Conservation (phyloP, 73 alveolate genomes). For the Blepharisma japonicum region DNA sequence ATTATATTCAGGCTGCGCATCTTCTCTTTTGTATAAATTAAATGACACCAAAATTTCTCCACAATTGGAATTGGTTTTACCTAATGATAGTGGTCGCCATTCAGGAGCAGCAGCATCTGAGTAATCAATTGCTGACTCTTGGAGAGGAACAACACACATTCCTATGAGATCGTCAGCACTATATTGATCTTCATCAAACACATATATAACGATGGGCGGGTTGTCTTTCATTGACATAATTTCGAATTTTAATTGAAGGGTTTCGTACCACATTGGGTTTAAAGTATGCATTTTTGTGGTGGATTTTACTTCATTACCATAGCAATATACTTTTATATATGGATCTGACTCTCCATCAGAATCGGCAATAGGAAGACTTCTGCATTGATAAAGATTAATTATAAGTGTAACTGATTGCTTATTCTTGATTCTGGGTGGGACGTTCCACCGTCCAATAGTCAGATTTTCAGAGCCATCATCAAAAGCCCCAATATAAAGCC, state of each 20-base stretch:
- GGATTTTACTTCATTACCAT: slow-evolving; percentile 34
- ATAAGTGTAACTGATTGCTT: slow-evolving; percentile 33
- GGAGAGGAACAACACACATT: slow-evolving; percentile 52
- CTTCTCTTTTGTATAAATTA: slow-evolving; percentile 60
- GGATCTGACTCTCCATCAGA: slow-evolving; percentile 85
- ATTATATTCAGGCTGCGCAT: slow-evolving; percentile 35
- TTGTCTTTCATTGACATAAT: slow-evolving; percentile 33
- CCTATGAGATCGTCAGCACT: slow-evolving; percentile 62
- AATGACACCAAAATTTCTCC: slow-evolving; percentile 86
- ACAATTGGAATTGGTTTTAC: slow-evolving; percentile 62
- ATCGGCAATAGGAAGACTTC: slow-evolving; percentile 87
- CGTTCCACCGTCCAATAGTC: slow-evolving; percentile 19
- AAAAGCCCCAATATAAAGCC: slow-evolving; percentile 42
- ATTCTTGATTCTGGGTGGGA: slow-evolving; percentile 39
- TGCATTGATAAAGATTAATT: slow-evolving; percentile 77
- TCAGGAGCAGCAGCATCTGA: slow-evolving; percentile 68
- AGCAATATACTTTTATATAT: slow-evolving; percentile 55
- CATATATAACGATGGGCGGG: slow-evolving; percentile 60
- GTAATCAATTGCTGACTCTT: slow-evolving; percentile 51
- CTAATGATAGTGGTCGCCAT: slow-evolving; percentile 83
- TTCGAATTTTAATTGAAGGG: slow-evolving; percentile 41
- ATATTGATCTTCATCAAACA: slow-evolving; percentile 45
- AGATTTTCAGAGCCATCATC: slow-evolving; percentile 30
- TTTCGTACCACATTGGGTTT: slow-evolving; percentile 62
- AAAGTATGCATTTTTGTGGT: slow-evolving; percentile 35